Conservation (phyloP, 163 green algal species). For the Chlorella variabilis region DNA sequence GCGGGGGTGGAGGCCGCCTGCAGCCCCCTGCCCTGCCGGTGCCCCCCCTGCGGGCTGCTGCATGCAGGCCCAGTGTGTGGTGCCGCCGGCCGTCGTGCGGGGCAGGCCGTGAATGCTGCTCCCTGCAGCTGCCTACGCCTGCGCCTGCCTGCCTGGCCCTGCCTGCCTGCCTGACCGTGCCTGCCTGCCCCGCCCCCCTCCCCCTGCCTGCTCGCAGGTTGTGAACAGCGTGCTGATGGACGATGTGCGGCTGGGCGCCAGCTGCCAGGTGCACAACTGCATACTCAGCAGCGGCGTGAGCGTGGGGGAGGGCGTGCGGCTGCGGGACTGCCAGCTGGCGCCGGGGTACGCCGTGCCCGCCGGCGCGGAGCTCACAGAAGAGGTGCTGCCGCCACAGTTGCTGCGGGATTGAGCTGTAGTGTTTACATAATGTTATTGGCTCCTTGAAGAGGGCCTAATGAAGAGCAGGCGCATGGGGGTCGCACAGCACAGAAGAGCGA, state of each 20-base stretch:
- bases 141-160: not conserved
- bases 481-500: too few relatives aligned
- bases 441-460: too few relatives aligned
- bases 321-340: constrained; percentile 83
- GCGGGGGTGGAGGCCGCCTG: not conserved
- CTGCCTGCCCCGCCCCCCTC: too few relatives aligned
- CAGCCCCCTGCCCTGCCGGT: too few relatives aligned
- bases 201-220: constrained; percentile 40
- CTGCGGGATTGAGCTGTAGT: not conserved
- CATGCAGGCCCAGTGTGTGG: too few relatives aligned
- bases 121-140: too few relatives aligned
- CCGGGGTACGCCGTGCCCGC: constrained; percentile 31
- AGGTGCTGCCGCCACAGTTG: constrained; percentile 33
- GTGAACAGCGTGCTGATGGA: constrained; percentile 86
- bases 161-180: too few relatives aligned
- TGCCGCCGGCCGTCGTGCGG: too few relatives aligned
- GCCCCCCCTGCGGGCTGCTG: too few relatives aligned
- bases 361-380: constrained; percentile 36
- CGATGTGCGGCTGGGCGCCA: constrained; percentile 82
- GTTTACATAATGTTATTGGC: too few relatives aligned
- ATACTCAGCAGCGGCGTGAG: constrained; percentile 75
- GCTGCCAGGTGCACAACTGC: constrained; percentile 77
- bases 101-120: too few relatives aligned
- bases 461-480: too few relatives aligned
- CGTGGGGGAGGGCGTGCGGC: constrained; percentile 64